Percentiles rank a stretch among this genome's conserved stretches.
phyloP scores from a whole-genome alignment of 305 asterid genomes.

The Fraxinus baroniana region DNA sequence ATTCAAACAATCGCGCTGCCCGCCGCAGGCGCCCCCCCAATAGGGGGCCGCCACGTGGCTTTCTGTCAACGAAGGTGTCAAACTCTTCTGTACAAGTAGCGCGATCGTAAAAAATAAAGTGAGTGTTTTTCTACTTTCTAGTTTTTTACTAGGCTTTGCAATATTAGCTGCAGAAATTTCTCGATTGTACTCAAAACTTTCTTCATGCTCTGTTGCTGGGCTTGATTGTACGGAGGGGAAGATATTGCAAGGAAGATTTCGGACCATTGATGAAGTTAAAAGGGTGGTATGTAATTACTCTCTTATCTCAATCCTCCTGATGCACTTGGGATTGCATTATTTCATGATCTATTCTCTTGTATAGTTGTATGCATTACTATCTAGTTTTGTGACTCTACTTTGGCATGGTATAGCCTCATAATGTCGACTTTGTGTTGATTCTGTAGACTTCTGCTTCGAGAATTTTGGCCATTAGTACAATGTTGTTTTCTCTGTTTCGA shows the following conservation, averaged over 20 bases:
- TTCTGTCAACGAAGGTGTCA: too few relatives aligned
- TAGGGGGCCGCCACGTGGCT: too few relatives aligned
- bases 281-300: conserved; percentile 32
- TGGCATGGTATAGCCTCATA: background rate
- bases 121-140: background rate
- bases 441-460: conserved; percentile 26
- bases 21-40: too few relatives aligned
- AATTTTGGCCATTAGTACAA: conserved; percentile 37
- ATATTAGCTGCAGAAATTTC: background rate
- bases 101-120: background rate
- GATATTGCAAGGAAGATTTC: conserved; percentile 40
- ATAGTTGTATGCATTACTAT: background rate
- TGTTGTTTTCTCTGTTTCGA: conserved; percentile 45
- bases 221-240: conserved; percentile 29
- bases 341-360: background rate
- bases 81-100: too few relatives aligned
- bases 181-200: background rate
- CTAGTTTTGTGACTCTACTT: background rate
- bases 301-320: conserved; percentile 11
- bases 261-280: conserved; percentile 25
- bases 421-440: conserved; percentile 13
- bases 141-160: background rate
- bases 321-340: background rate
- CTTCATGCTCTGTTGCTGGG: conserved; percentile 28
- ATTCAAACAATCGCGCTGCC: too few relatives aligned